Base-by-base conservation (phyloP, 768 basidiomycete genomes). In the Tephrocybe sp. region DNA sequence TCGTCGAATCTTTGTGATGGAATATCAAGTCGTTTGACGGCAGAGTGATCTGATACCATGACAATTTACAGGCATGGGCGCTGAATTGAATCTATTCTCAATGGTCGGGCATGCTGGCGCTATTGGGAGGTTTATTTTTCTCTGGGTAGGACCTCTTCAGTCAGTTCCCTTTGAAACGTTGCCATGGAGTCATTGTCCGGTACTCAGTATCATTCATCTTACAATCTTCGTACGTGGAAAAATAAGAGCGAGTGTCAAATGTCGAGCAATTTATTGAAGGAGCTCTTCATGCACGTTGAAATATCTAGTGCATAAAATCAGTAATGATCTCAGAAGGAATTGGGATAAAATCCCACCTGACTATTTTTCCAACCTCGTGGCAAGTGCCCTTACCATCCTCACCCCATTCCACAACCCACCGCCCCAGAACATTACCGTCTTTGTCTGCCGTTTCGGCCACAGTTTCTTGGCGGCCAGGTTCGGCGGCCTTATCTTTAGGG, bases 351-450 rank as follows among this genome's bases (percentile, higher is more conserved):
- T 19, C 42, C 48, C 62, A 92, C 92, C 84, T 76, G 42, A 79
- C 70, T 17, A 92, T 72, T 39, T 72, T 72, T 8, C 92, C 92
- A n/a, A 75, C 70, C 54, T 76, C 72, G 31, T 75, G 73, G 60
- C 89, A 92, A 2, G 64, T 73, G 16, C 88, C 87, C 45, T 73
- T 72, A 2, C 85, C 86, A 33, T 79, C 71, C 55, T 83, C 77
- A 13, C 73, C 81, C 89, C 90, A 92, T 43, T 71, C 75, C 1
- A 92, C 89, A 10, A 89, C 70, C 91, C 90, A 92, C 44, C 87
- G 71, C 19, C 91, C 91, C 8, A 87, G 45, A 12, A 89, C 68
- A 13, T 74, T 72, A 0, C 86, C 87, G 11, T 75, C 69, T 34
- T 71, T 65, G 56, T 85, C 78, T 38, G 74, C 57, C 2, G 87